Conservation (phyloP, 371 early-diverging fungal species). For the Mucor velutinosus region DNA sequence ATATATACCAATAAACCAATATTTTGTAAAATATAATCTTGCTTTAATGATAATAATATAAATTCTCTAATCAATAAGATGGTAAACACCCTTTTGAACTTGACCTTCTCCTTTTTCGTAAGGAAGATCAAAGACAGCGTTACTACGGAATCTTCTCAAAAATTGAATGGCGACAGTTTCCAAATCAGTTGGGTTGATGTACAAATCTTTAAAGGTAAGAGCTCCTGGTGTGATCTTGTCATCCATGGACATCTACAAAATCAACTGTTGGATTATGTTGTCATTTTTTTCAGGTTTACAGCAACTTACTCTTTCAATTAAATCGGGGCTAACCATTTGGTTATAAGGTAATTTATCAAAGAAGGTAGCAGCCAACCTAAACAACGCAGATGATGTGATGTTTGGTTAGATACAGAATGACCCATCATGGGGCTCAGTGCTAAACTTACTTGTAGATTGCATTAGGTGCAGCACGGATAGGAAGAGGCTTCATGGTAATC, state of each 20-base stretch:
- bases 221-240: constrained; percentile 74
- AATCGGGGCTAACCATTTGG: constrained; percentile 53
- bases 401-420: constrained; percentile 7
- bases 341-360: constrained; percentile 54
- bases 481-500: constrained; percentile 66
- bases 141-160: constrained; percentile 81
- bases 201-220: constrained; percentile 84
- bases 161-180: constrained; percentile 82
- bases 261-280: neutral
- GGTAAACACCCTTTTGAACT: constrained; percentile 64
- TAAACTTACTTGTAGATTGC: constrained; percentile 62
- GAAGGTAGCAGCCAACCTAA: constrained; percentile 39
- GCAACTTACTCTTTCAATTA: constrained; percentile 50
- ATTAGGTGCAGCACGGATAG: constrained; percentile 71
- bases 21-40: neutral
- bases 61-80: constrained; percentile 53
- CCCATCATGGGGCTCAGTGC: neutral
- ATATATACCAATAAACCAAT: neutral
- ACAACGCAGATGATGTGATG: constrained; percentile 1
- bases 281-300: neutral
- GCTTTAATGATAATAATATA: neutral
- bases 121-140: constrained; percentile 65
- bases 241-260: constrained; percentile 65
- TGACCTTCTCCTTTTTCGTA: constrained; percentile 62
- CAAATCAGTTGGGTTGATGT: constrained; percentile 76